Conservation (phyloP, 768 basidiomycete genomes). For the Suillus cothurnatus region DNA sequence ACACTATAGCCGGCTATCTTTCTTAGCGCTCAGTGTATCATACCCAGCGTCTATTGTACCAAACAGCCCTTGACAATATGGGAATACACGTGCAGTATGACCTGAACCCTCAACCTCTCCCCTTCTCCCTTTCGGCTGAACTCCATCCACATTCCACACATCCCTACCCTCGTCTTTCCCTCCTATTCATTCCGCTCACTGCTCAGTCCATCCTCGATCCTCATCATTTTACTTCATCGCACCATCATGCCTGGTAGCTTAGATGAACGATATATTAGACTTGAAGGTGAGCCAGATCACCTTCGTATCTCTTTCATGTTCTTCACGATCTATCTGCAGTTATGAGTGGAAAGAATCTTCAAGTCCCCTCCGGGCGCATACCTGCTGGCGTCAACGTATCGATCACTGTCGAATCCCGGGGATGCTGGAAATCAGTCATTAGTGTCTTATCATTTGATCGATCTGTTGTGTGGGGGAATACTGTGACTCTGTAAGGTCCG, state of each 20-base stretch:
- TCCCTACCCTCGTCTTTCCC: background rate
- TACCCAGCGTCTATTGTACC: background rate
- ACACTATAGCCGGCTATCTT: no score
- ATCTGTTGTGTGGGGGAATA: background rate
- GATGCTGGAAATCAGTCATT: background rate
- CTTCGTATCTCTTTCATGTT: background rate
- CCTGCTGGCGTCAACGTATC: background rate
- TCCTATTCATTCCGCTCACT: background rate
- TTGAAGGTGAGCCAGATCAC: background rate
- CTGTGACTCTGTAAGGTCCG: background rate
- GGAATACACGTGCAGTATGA: background rate
- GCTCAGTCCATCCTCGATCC: background rate
- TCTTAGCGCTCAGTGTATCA: no score
- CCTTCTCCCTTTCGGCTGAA: no score
- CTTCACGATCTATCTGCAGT: background rate
- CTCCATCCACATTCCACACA: background rate
- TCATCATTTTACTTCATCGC: background rate
- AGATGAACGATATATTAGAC: background rate
- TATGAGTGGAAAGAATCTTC: background rate
- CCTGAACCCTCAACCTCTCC: background rate
- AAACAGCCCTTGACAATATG: no score
- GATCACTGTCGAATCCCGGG: background rate
- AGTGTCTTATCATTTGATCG: background rate
- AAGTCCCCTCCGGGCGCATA: background rate
- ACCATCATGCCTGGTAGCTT: background rate